phyloP scores from a whole-genome alignment of 306 rosid genomes.

The Gastrolobium bilobum region DNA sequence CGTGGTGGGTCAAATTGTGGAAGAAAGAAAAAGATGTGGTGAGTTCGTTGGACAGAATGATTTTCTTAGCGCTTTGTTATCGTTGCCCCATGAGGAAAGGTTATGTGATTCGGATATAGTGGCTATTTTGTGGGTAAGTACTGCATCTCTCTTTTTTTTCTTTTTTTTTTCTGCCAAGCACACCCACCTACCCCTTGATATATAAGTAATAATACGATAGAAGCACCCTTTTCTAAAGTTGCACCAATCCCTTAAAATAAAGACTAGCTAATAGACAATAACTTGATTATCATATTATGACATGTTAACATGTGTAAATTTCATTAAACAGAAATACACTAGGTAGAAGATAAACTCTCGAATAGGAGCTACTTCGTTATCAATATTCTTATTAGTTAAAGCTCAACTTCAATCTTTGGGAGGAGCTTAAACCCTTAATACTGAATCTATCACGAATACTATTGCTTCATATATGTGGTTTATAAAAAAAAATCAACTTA shows the following conservation, averaged over 20 bases:
- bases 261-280: not conserved
- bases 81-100: constrained; percentile 67
- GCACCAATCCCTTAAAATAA: not conserved
- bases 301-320: no score
- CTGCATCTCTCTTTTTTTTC: not conserved
- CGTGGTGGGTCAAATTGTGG: constrained; percentile 62
- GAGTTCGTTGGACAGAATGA: constrained; percentile 53
- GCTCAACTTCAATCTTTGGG: no score
- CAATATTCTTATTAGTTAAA: no score
- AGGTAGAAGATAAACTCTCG: no score
- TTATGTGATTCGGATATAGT: constrained; percentile 64
- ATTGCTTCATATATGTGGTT: no score
- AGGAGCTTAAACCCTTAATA: no score
- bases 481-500: no score
- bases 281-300: no score
- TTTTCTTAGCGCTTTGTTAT: constrained; percentile 67
- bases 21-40: constrained; percentile 49
- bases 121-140: constrained; percentile 75
- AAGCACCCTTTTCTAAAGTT: not conserved
- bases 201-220: no score
- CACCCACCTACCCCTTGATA: not conserved
- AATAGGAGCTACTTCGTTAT: no score
- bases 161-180: not conserved
- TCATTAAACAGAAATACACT: no score
- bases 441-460: no score